Base-by-base conservation (phyloP, 202 grass and related monocot genomes). In the Cymbopogon flexuosus region DNA sequence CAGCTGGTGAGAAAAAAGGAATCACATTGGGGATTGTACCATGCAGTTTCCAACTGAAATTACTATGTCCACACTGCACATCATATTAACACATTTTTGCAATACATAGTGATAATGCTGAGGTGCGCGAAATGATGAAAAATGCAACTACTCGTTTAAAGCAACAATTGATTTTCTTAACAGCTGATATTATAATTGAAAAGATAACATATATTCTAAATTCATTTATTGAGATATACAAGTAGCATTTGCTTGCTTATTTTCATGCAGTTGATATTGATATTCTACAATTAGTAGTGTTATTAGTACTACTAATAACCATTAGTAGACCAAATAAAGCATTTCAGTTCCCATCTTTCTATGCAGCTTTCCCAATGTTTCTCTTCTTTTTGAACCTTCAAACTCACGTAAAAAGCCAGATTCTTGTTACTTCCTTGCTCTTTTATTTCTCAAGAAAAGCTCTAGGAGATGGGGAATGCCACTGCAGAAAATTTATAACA, bases 1-100 rank as follows among this genome's bases (percentile, higher is more conserved):
- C 8, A 64, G 27, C 58, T 33, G 16, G 41, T 78, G 15, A 21
- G 71, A 57, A 9, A 15, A 77, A 21, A 78, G 59, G 19, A 43
- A 16, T 30, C 73, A 29, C 73, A 62, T 76, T 76, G 73, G 57
- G 35, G 57, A 45, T 16, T 76, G 56, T 62, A 41, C 22, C 57
- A 73, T 73, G 51, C 46, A 73, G 15, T 22, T 31, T 22, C 47
- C 47, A 35, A 13, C 16, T 36, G 30, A 21, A 10, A 52, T 27
- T 45, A 68, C 68, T 30, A 51, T 72, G 42, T 31, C 13, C 6
- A 21, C 30, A 21, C 18, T 35, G 30, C 47, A 56, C 5, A 57
- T 73, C 11, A 13, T 1, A 13, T 56, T 51, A 30, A 4, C 43
- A 5, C 3, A 45, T 5, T 19, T 71, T 59, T 27, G 0, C 39